phyloP scores from a whole-genome alignment of 768 basidiomycete genomes.

The Pilatotrama ljubarskyi region DNA sequence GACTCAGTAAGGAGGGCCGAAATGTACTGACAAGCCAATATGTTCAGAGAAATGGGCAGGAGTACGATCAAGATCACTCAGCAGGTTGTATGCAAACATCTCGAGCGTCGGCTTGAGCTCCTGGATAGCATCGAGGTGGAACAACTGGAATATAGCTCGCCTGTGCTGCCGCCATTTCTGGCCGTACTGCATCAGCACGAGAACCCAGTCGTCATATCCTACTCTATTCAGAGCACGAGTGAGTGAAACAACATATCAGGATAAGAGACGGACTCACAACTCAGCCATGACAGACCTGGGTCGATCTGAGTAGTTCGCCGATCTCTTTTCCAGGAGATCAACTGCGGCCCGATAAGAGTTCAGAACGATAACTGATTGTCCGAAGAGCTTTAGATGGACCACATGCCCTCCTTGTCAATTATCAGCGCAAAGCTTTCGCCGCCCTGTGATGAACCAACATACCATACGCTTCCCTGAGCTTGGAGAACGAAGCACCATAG shows the following conservation, averaged over 20 bases:
- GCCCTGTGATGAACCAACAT: not conserved
- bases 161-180: slow-evolving; percentile 15
- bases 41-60: slow-evolving; percentile 7
- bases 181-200: slow-evolving; percentile 10
- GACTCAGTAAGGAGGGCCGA: not conserved
- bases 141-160: not conserved
- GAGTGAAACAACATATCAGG: slow-evolving; percentile 29
- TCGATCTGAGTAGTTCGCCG: slow-evolving; percentile 74
- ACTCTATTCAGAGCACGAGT: slow-evolving; percentile 40
- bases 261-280: slow-evolving; percentile 42
- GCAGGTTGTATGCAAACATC: not conserved
- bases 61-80: not conserved
- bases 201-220: slow-evolving; percentile 5
- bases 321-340: slow-evolving; percentile 71
- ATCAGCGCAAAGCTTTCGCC: no score
- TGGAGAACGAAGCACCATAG: slow-evolving; percentile 7
- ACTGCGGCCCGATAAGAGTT: slow-evolving; percentile 56
- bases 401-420: slow-evolving; percentile 56
- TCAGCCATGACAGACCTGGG: slow-evolving; percentile 70
- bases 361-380: slow-evolving; percentile 67
- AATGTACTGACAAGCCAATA: slow-evolving; percentile 9
- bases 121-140: slow-evolving; percentile 22
- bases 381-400: slow-evolving; percentile 55
- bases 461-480: slow-evolving; percentile 18
- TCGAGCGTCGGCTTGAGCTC: not conserved